These are phyloP conservation scores for Rhodomyrtus psidioides DNA, from an alignment of 441 rosid species.

Conservation along the genomic window DNA sequence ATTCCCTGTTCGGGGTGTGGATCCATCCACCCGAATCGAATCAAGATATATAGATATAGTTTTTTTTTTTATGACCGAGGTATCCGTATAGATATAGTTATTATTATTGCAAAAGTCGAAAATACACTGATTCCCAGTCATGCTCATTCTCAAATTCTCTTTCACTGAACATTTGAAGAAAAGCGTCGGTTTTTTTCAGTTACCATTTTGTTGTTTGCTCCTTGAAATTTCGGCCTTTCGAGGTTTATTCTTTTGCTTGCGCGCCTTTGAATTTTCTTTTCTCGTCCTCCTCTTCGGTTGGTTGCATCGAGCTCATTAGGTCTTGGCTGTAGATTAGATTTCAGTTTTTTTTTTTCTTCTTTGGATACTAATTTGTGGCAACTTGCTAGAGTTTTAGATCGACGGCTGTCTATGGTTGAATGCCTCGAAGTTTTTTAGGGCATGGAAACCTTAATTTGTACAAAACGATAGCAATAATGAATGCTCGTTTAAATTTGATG, in stretches of 20 bases:
- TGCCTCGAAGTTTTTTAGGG: not conserved
- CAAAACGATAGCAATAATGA: not conserved
- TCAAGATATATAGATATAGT: too few species aligned
- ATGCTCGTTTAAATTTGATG: not conserved
- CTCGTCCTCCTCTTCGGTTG: not conserved
- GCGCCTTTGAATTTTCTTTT: not conserved
- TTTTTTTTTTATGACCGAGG: too few species aligned
- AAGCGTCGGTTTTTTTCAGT: not conserved
- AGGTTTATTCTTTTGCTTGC: not conserved
- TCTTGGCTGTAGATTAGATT: not conserved
- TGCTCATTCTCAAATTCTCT: not conserved
- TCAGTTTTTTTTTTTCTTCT: not conserved
- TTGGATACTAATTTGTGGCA: not conserved
- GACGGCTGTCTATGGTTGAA: not conserved
- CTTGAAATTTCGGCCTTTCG: not conserved
- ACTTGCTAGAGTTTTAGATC: not conserved
- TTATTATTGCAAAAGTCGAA: too few species aligned
- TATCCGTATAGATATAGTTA: too few species aligned
- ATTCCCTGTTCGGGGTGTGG: too few species aligned
- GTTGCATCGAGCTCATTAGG: not conserved
- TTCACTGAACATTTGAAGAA: not conserved
- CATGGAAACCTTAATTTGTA: not conserved
- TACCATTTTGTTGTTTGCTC: not conserved
- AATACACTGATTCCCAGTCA: too few species aligned
- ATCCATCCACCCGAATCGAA: too few species aligned